Evolutionary conservation across 2,329 filamentous ascomycete species (phyloP).

Genomic region (Diaporthe humulicola): DNA sequence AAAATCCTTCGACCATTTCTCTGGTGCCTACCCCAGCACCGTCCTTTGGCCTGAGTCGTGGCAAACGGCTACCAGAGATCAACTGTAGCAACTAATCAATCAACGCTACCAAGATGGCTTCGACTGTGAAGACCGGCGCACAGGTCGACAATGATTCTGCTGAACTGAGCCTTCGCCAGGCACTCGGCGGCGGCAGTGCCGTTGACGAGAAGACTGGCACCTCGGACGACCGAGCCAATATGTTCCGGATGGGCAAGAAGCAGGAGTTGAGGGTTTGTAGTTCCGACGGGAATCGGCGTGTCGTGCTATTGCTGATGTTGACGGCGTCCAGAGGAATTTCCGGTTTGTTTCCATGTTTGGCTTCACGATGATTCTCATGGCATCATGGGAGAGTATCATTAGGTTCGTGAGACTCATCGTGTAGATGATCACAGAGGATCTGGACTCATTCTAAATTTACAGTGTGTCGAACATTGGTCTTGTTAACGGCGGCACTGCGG

Average conservation of each 20-base stretch:
- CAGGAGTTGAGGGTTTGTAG: slow-evolving; percentile 59
- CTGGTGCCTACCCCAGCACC: neutral
- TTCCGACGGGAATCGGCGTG: too few species aligned
- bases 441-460: slow-evolving; percentile 43
- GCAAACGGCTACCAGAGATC: too few species aligned
- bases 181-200: neutral
- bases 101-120: neutral
- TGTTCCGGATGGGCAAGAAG: slow-evolving; percentile 63
- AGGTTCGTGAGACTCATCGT: slow-evolving; percentile 45
- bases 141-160: neutral
- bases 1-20: neutral
- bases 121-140: neutral
- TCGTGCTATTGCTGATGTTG: slow-evolving; percentile 44
- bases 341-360: slow-evolving; percentile 60
- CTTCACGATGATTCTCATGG: slow-evolving; percentile 60
- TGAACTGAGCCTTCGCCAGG: slow-evolving; percentile 3
- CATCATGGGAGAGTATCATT: slow-evolving; percentile 56
- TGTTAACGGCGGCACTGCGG: slow-evolving; percentile 59
- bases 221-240: slow-evolving; percentile 55
- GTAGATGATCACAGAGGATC: neutral
- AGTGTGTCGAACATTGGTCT: slow-evolving; percentile 45
- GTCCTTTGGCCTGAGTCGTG: slow-evolving; percentile 8
- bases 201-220: slow-evolving; percentile 29
- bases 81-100: too few species aligned
- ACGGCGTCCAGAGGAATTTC: slow-evolving; percentile 53